Evolutionary conservation across 2,329 filamentous ascomycete species (phyloP).

Genomic region (Pyricularia pennisetigena): DNA sequence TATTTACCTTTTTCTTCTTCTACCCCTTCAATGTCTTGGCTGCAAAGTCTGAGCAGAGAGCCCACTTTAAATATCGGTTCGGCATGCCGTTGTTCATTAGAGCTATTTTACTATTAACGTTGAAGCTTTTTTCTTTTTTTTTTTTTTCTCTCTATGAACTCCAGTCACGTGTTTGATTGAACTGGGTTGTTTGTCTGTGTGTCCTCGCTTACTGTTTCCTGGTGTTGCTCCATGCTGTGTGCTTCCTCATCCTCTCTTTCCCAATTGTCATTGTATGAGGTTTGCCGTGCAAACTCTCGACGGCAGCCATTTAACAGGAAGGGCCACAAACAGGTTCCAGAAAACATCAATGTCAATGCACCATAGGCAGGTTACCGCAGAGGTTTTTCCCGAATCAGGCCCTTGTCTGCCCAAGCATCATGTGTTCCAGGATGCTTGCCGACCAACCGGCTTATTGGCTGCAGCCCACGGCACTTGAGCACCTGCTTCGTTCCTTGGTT

Average conservation of each 20-base stretch:
- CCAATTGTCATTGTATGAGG: neutral
- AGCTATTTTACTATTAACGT: neutral
- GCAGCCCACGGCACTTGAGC: neutral
- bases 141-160: neutral
- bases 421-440: conserved; percentile 24
- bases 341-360: conserved; percentile 14
- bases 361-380: conserved; percentile 8
- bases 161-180: neutral
- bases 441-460: neutral
- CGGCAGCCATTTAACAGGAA: neutral
- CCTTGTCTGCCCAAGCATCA: conserved; percentile 27
- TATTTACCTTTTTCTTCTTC: neutral
- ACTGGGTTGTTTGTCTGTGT: neutral
- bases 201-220: neutral
- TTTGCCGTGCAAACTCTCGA: neutral
- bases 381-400: conserved; percentile 23
- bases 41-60: neutral
- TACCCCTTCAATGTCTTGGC: neutral
- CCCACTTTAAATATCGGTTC: neutral
- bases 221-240: too few species aligned
- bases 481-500: neutral
- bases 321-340: neutral
- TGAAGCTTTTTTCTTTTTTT: neutral
- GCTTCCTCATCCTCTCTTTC: neutral
- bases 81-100: neutral